A percentile compares a stretch with the other conserved stretches of the same genome.
phyloP scores from a whole-genome alignment of 306 rosid genomes.

The Prinsepia uniflora region DNA sequence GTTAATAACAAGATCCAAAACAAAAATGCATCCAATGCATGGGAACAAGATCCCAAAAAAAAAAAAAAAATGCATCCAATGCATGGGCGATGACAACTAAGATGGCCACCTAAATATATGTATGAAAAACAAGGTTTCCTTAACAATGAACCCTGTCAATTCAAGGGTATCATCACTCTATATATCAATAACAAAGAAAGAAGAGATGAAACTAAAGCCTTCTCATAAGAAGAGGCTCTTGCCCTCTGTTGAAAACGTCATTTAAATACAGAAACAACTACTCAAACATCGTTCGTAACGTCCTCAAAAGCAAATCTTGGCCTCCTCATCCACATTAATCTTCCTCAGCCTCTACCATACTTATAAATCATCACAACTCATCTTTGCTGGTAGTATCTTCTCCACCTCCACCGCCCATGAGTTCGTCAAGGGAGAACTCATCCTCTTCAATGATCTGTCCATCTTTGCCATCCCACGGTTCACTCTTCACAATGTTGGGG shows the following conservation, averaged over 20 bases:
- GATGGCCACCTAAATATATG: too few species aligned
- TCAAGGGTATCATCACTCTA: neutral
- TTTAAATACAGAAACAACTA: slow-evolving; percentile 16
- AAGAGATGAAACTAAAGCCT: slow-evolving; percentile 3
- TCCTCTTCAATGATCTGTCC: slow-evolving; percentile 90
- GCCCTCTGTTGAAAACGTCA: neutral
- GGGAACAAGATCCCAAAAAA: too few species aligned
- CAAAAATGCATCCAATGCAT: too few species aligned
- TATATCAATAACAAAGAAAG: neutral
- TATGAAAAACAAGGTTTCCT: neutral
- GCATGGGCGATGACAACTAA: too few species aligned
- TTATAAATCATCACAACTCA: slow-evolving; percentile 38
- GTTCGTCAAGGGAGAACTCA: slow-evolving; percentile 94
- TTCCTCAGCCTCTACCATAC: neutral
- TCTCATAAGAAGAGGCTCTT: slow-evolving; percentile 16
- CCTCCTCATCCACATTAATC: slow-evolving; percentile 15
- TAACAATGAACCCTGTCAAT: neutral
- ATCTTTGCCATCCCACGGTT: slow-evolving; percentile 95
- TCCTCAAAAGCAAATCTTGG: slow-evolving; percentile 25
- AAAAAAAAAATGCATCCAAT: too few species aligned
- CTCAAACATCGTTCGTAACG: neutral
- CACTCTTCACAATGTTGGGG: slow-evolving; percentile 61
- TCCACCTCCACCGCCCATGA: slow-evolving; percentile 47
- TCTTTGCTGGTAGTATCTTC: slow-evolving; percentile 63
- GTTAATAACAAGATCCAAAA: too few species aligned